Conservation (phyloP, 257 asterid species). For the Lantana camara region DNA sequence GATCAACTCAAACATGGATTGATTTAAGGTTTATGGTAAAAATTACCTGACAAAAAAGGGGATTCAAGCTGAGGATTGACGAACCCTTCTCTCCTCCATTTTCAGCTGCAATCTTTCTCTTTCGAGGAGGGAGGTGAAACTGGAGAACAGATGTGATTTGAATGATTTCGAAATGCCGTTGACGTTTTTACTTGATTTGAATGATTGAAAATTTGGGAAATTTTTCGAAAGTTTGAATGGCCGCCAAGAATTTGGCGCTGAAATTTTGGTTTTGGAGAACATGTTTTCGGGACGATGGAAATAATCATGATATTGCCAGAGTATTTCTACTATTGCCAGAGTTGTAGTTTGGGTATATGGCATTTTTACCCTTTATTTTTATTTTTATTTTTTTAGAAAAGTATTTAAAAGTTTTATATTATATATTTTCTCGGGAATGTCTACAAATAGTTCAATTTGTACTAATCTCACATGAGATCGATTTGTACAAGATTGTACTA, state of each 20-base stretch:
- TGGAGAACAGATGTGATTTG: slow-evolving; percentile 26
- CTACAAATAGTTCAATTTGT: no score
- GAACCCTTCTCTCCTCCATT: slow-evolving; percentile 12
- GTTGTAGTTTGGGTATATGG: no score
- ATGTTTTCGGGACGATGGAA: background rate
- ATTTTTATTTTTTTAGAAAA: no score
- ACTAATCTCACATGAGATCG: no score
- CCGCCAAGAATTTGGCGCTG: slow-evolving; percentile 70
- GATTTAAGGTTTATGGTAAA: slow-evolving; percentile 31
- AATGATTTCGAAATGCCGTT: slow-evolving; percentile 30
- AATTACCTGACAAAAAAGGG: slow-evolving; percentile 35
- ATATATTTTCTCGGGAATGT: no score
- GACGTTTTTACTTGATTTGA: background rate
- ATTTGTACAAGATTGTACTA: no score
- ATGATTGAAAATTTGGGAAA: slow-evolving; percentile 10
- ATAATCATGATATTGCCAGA: no score
- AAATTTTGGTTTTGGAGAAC: slow-evolving; percentile 20
- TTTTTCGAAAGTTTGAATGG: slow-evolving; percentile 30
- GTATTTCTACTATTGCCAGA: no score
- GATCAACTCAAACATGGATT: slow-evolving; percentile 16
- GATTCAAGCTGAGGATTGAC: slow-evolving; percentile 16
- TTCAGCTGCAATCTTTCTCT: slow-evolving; percentile 16
- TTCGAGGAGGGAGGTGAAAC: slow-evolving; percentile 16
- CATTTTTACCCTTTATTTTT: no score
- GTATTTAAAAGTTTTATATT: no score